Conservation (phyloP, 1,284 basidiomycete species). For the Inonotus hispidus region DNA sequence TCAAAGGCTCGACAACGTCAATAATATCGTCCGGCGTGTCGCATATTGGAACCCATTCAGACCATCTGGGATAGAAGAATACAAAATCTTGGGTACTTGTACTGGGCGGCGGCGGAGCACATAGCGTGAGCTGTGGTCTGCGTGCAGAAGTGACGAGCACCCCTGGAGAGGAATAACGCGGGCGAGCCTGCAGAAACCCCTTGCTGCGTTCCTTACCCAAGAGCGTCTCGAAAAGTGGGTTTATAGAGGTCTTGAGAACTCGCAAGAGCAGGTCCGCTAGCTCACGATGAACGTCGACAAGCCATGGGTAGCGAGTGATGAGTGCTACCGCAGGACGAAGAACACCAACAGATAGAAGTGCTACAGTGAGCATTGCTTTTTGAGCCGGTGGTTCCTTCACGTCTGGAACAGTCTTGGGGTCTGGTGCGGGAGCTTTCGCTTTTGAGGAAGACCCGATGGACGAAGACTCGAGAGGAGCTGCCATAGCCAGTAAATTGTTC, state of each 20-base stretch:
- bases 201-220: constrained; percentile 50
- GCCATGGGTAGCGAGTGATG: constrained; percentile 81
- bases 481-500: constrained; percentile 81
- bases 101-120: constrained; percentile 71
- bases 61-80: constrained; percentile 89
- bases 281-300: constrained; percentile 76
- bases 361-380: constrained; percentile 73
- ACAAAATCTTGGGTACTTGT: constrained; percentile 69
- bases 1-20: constrained; percentile 68
- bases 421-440: constrained; percentile 20
- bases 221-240: constrained; percentile 58
- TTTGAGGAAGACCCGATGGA: constrained; percentile 22
- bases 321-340: constrained; percentile 74
- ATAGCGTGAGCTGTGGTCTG: constrained; percentile 59
- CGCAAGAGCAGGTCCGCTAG: constrained; percentile 83
- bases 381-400: constrained; percentile 67
- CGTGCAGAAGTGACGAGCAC: constrained; percentile 44
- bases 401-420: constrained; percentile 32
- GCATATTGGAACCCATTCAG: constrained; percentile 63
- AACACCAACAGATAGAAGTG: constrained; percentile 85
- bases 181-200: constrained; percentile 56
- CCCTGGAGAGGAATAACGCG: constrained; percentile 56
- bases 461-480: constrained; percentile 77
- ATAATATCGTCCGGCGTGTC: constrained; percentile 61
- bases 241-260: constrained; percentile 62